Evolutionary conservation across 1,284 basidiomycete species (phyloP), one percentile per base, ranked within the genome.

Genomic region (Wolfiporia cocos): DNA sequence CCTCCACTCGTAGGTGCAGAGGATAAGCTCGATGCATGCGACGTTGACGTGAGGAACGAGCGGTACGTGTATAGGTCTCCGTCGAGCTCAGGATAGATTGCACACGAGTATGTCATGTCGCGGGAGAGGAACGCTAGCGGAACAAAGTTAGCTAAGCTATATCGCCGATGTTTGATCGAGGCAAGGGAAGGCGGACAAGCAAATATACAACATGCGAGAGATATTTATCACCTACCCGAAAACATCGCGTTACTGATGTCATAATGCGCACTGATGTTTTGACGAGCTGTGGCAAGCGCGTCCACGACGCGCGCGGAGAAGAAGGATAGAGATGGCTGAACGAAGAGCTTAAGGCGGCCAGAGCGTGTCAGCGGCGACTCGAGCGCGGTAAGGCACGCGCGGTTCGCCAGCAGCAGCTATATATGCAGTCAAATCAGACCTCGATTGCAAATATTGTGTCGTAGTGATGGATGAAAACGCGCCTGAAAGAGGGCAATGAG

Each of bases 21-120:
- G n/a, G n/a, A n/a, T n/a, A n/a, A n/a, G n/a, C n/a, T n/a, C n/a
- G n/a, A n/a, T n/a, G n/a, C n/a, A n/a, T n/a, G 14, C 26, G 26
- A 28, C 26, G 9, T 29, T 10, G 48, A 14, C n/a, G 29, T 14
- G 1, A 12, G 17, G 7, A 12, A 18, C 19, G 28, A 33, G 28
- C 9, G 9, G 12, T 18, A 19, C 6, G 17, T 20, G 4, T 18
- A n/a, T 5, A 85, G 60, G 53, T 87, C 84, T 3, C 69, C 73
- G 51, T 86, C 77, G 1, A 84, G 62, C 24, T 80, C 74, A 11
- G 74, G 64, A 56, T 81, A 88, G 48, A 87, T 83, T 4, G 75
- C 85, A 54, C 81, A 88, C 0, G 82, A 86, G 59, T 91, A 90
- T 14, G 82, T 89, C 86, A 92, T 90, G 58, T 91, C 86, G 41